Conservation (phyloP, 2,329 filamentous ascomycete genomes). For the Colletotrichum paranaense region DNA sequence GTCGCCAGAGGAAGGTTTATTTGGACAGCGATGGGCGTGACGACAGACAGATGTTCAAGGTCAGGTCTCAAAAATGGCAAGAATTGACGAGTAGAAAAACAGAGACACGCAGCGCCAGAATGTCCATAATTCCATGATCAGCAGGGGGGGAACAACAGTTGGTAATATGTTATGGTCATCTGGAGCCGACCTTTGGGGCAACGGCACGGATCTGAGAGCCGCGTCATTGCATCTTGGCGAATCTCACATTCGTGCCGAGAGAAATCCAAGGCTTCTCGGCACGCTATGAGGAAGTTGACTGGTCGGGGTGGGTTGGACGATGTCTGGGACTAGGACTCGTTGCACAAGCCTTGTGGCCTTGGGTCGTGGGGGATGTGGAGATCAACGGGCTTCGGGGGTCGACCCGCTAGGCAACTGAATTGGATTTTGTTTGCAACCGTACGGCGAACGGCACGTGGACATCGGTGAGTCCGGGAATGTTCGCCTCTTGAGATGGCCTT, state of each 20-base stretch:
- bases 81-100: conserved; percentile 2
- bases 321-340: conserved; percentile 6
- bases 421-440: not conserved
- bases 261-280: conserved; percentile 23
- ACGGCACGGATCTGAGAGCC: conserved; percentile 12
- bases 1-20: not conserved
- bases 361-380: not conserved
- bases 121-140: not conserved
- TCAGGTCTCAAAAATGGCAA: not conserved
- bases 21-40: not conserved
- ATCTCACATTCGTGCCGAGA: conserved; percentile 27
- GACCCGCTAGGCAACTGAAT: not conserved
- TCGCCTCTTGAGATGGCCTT: not conserved
- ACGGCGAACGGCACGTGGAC: conserved; percentile 15
- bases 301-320: conserved; percentile 1
- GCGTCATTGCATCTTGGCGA: conserved; percentile 33
- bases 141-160: not conserved
- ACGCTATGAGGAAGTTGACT: conserved; percentile 14
- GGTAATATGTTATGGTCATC: not conserved
- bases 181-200: not conserved
- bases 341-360: conserved; percentile 22
- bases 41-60: not conserved
- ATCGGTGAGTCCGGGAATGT: conserved; percentile 15
- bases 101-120: not conserved
- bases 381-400: not conserved